Percentiles rank a stretch among this genome's conserved stretches.
Conservation (phyloP, 345 rosid species). For the Anacardium occidentale region DNA sequence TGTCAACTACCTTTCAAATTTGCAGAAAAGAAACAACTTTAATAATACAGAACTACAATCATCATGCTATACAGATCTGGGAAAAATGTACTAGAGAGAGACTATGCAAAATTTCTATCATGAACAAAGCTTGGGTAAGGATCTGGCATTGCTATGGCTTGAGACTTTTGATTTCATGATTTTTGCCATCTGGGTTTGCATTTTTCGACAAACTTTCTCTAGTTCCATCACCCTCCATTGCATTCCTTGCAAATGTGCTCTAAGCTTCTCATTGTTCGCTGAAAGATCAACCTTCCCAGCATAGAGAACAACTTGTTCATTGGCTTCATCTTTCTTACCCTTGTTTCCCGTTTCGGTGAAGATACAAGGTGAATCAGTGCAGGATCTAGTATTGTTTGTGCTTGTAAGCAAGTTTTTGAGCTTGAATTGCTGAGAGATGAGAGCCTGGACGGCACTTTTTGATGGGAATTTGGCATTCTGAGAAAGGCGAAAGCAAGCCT, state of each 20-base stretch:
- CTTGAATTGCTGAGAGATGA: conserved; percentile 43
- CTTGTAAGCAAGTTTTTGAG: conserved; percentile 42
- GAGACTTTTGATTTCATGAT: conserved; percentile 57
- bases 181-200: conserved; percentile 81
- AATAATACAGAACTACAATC: not conserved
- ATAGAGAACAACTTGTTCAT: conserved; percentile 39
- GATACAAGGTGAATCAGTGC: conserved; percentile 27
- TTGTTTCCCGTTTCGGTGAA: conserved; percentile 19
- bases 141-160: conserved; percentile 48
- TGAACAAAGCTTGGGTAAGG: conserved; percentile 83
- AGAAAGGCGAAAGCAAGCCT: conserved; percentile 55
- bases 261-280: conserved; percentile 48
- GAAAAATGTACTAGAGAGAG: conserved; percentile 1
- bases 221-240: conserved; percentile 81
- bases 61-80: conserved; percentile 30
- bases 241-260: conserved; percentile 71
- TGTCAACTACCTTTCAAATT: conserved; percentile 14
- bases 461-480: conserved; percentile 64
- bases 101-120: conserved; percentile 30
- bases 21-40: conserved; percentile 21
- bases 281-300: conserved; percentile 49
- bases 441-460: conserved; percentile 39
- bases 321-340: conserved; percentile 28
- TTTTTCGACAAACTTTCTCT: conserved; percentile 76
- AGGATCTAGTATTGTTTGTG: conserved; percentile 18